A percentile compares a stretch with the other conserved stretches of the same genome.
These are phyloP conservation scores for Porphyrellus cyaneotinctus DNA, from an alignment of 768 basidiomycete genomes.

Conservation along the genomic window DNA sequence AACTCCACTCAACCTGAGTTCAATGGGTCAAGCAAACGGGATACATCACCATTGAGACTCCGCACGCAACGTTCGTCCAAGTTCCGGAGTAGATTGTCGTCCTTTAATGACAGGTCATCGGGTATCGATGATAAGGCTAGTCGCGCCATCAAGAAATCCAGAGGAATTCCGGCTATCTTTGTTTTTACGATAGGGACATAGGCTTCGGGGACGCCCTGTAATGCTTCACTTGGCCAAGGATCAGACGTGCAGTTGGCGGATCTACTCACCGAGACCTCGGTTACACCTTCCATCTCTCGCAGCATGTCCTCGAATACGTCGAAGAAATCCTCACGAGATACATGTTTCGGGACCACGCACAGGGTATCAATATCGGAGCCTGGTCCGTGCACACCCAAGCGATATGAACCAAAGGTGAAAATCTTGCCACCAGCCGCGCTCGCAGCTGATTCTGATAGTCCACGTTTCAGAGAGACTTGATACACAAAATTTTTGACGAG, in stretches of 20 bases:
- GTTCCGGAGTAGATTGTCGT: conserved; percentile 88
- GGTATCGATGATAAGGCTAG: conserved; percentile 84
- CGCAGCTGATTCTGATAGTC: conserved; percentile 85
- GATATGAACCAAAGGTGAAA: conserved; percentile 98
- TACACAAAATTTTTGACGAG: conserved; percentile 93
- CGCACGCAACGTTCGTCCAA: conserved; percentile 93
- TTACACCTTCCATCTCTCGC: conserved; percentile 72
- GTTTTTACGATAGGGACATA: conserved; percentile 94
- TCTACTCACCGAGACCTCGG: conserved; percentile 80
- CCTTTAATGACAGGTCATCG: conserved; percentile 84
- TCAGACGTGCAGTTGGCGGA: background rate
- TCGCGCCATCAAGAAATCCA: conserved; percentile 93
- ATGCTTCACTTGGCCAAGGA: conserved; percentile 4
- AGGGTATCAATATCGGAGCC: conserved; percentile 98
- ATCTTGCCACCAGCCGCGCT: conserved; percentile 94
- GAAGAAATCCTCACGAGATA: conserved; percentile 95
- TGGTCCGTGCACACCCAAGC: conserved; percentile 95
- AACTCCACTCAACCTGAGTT: conserved; percentile 9
- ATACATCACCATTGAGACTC: conserved; percentile 75
- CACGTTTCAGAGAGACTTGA: conserved; percentile 69
- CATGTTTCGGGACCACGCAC: conserved; percentile 94
- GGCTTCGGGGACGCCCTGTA: conserved; percentile 91
- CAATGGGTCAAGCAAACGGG: conserved; percentile 2
- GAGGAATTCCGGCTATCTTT: conserved; percentile 85
- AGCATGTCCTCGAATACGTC: conserved; percentile 88